Percentiles rank a stretch among this genome's conserved stretches.
Conservation (phyloP, 352 stramenopile species). For the Globisporangium alternatum region DNA sequence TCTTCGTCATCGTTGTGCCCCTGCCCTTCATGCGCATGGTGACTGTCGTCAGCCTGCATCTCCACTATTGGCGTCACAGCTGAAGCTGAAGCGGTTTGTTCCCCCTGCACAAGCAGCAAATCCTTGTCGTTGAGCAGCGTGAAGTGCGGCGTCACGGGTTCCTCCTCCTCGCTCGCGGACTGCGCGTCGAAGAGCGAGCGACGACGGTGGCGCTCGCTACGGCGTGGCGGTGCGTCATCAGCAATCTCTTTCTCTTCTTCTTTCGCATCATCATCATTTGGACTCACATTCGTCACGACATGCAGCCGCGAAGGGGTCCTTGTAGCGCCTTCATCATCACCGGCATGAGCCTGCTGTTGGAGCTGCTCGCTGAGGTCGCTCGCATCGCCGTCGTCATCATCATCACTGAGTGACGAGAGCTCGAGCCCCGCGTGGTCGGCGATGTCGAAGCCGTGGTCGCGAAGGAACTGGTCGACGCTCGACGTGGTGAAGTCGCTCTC, state of each 20-base stretch:
- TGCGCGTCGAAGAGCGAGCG: constrained; percentile 9
- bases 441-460: constrained; percentile 72
- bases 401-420: constrained; percentile 34
- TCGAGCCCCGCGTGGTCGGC: constrained; percentile 22
- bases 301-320: not conserved
- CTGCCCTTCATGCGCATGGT: not conserved
- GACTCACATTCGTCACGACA: not conserved
- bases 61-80: not conserved
- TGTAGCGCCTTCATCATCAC: too few species aligned
- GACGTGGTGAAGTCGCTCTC: constrained; percentile 49
- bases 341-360: not conserved
- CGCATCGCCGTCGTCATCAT: constrained; percentile 28
- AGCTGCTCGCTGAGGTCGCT: constrained; percentile 12
- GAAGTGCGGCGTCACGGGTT: constrained; percentile 43
- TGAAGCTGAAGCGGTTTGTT: not conserved
- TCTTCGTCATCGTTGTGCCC: constrained; percentile 3
- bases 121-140: constrained; percentile 59
- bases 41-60: constrained; percentile 3
- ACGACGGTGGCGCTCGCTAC: not conserved
- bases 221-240: not conserved
- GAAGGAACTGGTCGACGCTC: constrained; percentile 78
- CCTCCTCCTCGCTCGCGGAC: constrained; percentile 27
- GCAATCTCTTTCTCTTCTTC: not conserved
- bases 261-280: not conserved
- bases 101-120: constrained; percentile 25